phyloP scores from a whole-genome alignment of 1,284 basidiomycete species.

The Schizophyllum amplum region DNA sequence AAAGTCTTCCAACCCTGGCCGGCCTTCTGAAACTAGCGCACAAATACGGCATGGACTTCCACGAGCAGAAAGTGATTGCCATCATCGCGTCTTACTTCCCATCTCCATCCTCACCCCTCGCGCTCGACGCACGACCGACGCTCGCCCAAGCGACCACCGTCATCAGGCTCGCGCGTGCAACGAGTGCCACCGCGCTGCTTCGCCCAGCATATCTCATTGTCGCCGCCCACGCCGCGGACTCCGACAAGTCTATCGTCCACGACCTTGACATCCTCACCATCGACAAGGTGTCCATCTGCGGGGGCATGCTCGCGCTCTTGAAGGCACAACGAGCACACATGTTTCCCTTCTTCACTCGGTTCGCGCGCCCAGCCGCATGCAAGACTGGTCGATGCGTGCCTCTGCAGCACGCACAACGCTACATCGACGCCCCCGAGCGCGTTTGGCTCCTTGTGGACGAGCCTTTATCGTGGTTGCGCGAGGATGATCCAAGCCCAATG shows the following conservation, averaged over 20 bases:
- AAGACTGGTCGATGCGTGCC: background rate
- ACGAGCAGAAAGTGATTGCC: background rate
- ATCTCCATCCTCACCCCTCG: background rate
- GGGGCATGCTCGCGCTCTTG: background rate
- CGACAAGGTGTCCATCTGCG: background rate
- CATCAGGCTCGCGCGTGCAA: background rate
- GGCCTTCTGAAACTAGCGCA: background rate
- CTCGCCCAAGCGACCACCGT: background rate
- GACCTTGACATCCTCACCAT: background rate
- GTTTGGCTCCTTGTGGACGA: background rate
- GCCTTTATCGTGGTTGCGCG: background rate
- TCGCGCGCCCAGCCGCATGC: background rate
- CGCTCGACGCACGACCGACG: background rate
- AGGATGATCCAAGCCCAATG: background rate
- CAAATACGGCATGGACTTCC: background rate
- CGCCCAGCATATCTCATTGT: background rate
- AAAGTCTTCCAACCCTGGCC: background rate
- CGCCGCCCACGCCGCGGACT: background rate
- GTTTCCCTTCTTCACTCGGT: background rate
- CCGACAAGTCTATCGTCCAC: background rate
- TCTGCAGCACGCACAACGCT: background rate
- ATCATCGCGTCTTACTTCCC: background rate
- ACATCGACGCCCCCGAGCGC: background rate
- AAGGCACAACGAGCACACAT: background rate
- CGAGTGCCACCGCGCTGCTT: background rate